Conservation (phyloP, 306 rosid species). For the Phaseolus lunatus region DNA sequence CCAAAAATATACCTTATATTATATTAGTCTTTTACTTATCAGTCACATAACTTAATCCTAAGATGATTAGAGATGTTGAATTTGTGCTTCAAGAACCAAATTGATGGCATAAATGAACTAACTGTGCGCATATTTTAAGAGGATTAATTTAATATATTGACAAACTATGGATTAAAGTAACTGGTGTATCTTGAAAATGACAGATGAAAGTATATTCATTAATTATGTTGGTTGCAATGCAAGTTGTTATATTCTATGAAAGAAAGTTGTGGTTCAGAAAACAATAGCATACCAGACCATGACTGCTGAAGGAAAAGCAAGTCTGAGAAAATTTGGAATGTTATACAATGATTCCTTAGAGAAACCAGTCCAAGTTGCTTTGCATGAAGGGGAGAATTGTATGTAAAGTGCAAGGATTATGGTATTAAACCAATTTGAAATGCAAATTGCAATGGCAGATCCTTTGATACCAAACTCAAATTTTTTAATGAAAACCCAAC, state of each 20-base stretch:
- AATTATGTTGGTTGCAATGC: not conserved
- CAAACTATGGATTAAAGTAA: conserved; percentile 3
- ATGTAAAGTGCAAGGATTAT: conserved; percentile 58
- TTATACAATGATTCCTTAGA: conserved; percentile 60
- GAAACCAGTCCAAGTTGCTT: conserved; percentile 74
- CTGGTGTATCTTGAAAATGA: not conserved
- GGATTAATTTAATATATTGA: no score
- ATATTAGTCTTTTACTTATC: no score
- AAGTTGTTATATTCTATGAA: not conserved
- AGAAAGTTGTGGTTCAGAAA: not conserved
- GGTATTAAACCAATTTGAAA: conserved; percentile 70
- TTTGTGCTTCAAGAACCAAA: not conserved
- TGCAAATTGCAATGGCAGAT: conserved; percentile 64
- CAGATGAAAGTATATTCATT: not conserved
- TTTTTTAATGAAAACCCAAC: conserved; percentile 69
- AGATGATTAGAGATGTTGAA: not conserved
- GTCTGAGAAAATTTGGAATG: conserved; percentile 52
- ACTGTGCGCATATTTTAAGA: not conserved
- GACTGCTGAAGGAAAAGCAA: conserved; percentile 70
- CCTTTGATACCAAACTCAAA: conserved; percentile 69
- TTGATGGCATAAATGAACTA: not conserved
- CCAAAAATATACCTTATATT: not conserved
- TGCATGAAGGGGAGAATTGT: conserved; percentile 61
- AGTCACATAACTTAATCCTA: not conserved
- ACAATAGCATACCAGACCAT: conserved; percentile 58